Percentiles rank a stretch among this genome's conserved stretches.
phyloP scores from a whole-genome alignment of 2,329 filamentous ascomycete species.

The Venturiaceae sp. region DNA sequence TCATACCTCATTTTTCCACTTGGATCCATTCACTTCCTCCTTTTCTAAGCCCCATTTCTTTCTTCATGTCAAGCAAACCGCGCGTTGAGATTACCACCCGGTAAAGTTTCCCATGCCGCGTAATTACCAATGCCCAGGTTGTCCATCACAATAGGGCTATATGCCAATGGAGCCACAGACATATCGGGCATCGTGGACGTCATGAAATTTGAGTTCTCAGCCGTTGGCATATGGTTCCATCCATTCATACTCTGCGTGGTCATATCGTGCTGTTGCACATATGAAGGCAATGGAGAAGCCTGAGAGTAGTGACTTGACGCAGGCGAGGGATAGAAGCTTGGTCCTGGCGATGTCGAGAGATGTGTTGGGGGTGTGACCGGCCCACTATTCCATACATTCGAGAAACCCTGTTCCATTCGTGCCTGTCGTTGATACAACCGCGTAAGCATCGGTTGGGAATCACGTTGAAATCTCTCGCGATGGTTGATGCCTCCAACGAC shows the following conservation, averaged over 20 bases:
- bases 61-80: constrained; percentile 6
- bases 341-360: neutral
- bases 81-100: constrained; percentile 12
- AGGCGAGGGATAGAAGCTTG: constrained; percentile 7
- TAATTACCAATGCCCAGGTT: constrained; percentile 7
- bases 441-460: constrained; percentile 3
- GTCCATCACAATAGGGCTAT: neutral
- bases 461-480: constrained; percentile 35
- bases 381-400: neutral
- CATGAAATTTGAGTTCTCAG: neutral
- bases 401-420: neutral
- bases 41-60: neutral
- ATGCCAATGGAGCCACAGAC: neutral
- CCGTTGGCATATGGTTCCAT: neutral
- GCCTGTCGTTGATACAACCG: constrained; percentile 1
- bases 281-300: neutral
- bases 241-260: neutral
- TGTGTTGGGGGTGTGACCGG: constrained; percentile 2
- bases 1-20: neutral
- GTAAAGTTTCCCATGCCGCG: constrained; percentile 12
- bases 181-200: neutral
- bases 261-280: neutral
- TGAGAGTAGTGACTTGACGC: constrained; percentile 4
- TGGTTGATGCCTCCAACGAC: constrained; percentile 31
- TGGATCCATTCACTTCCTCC: neutral